Conservation (phyloP, 2,329 filamentous ascomycete species). For the Trichoderma sp. region DNA sequence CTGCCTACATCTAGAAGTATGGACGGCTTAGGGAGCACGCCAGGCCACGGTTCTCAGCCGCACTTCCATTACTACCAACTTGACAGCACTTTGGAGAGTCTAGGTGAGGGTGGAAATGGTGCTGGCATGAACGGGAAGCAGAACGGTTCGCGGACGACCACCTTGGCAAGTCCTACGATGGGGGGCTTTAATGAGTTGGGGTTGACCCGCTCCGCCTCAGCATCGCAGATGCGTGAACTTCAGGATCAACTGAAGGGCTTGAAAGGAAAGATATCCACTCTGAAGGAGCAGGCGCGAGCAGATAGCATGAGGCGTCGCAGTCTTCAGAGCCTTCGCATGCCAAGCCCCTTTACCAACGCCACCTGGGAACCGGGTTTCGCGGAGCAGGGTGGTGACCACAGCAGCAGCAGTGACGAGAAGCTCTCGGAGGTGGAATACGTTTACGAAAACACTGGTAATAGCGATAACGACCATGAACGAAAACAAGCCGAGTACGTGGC, state of each 20-base stretch:
- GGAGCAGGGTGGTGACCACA: constrained; percentile 29
- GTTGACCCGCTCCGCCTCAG: constrained; percentile 67
- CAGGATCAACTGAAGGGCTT: constrained; percentile 85
- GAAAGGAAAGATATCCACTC: constrained; percentile 78
- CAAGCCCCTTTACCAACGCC: constrained; percentile 77
- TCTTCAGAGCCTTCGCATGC: constrained; percentile 71
- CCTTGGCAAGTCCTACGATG: constrained; percentile 49
- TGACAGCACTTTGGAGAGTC: constrained; percentile 51
- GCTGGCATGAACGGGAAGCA: constrained; percentile 31
- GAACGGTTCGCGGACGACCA: constrained; percentile 38
- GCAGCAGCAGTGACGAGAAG: constrained; percentile 27
- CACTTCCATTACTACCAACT: constrained; percentile 38
- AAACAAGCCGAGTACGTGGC: background rate
- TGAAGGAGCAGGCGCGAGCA: constrained; percentile 76
- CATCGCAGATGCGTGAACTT: constrained; percentile 70
- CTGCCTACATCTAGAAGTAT: constrained; percentile 46
- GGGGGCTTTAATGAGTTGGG: constrained; percentile 47
- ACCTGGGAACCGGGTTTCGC: constrained; percentile 36
- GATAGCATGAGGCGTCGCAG: constrained; percentile 78
- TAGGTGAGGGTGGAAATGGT: constrained; percentile 52
- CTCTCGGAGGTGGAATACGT: background rate
- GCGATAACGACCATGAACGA: background rate
- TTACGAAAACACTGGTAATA: background rate
- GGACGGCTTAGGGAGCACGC: constrained; percentile 41
- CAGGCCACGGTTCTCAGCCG: constrained; percentile 17